Conservation (phyloP, 257 asterid genomes). For the Solanum tarapatanum region DNA sequence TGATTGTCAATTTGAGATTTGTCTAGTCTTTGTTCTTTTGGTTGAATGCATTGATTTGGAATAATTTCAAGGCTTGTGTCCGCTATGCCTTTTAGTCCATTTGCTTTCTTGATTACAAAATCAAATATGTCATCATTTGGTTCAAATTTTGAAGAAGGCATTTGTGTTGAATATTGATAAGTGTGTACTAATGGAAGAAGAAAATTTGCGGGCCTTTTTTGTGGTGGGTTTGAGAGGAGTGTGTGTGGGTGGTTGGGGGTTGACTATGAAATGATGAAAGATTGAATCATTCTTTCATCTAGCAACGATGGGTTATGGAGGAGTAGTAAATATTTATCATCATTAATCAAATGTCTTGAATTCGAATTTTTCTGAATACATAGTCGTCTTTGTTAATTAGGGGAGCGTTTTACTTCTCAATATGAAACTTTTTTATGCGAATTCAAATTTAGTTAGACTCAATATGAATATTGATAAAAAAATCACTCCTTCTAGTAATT, state of each 20-base stretch:
- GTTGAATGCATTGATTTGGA: slow-evolving; percentile 27
- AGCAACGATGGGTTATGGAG: too few relatives aligned
- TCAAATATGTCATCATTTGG: slow-evolving; percentile 13
- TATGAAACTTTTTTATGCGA: too few relatives aligned
- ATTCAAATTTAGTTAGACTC: too few relatives aligned
- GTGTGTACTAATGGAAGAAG: neutral
- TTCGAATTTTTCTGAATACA: too few relatives aligned
- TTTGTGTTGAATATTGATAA: neutral
- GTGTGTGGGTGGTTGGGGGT: too few relatives aligned
- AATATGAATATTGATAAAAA: rapidly evolving
- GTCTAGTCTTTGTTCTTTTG: slow-evolving; percentile 23
- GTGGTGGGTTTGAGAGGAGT: neutral
- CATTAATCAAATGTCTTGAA: rapidly evolving
- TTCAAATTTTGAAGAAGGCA: neutral
- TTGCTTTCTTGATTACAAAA: slow-evolving; percentile 26
- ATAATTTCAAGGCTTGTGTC: slow-evolving; percentile 13
- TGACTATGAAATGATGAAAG: too few relatives aligned
- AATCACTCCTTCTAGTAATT: too few relatives aligned
- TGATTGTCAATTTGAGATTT: neutral
- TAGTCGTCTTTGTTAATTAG: too few relatives aligned
- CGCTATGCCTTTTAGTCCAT: slow-evolving; percentile 38
- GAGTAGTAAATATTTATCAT: too few relatives aligned
- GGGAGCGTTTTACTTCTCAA: too few relatives aligned
- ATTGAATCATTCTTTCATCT: too few relatives aligned
- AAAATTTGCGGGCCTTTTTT: neutral